Base-by-base conservation (phyloP, 495 filamentous ascomycete genomes). In the Lineolata rhizophorae region DNA sequence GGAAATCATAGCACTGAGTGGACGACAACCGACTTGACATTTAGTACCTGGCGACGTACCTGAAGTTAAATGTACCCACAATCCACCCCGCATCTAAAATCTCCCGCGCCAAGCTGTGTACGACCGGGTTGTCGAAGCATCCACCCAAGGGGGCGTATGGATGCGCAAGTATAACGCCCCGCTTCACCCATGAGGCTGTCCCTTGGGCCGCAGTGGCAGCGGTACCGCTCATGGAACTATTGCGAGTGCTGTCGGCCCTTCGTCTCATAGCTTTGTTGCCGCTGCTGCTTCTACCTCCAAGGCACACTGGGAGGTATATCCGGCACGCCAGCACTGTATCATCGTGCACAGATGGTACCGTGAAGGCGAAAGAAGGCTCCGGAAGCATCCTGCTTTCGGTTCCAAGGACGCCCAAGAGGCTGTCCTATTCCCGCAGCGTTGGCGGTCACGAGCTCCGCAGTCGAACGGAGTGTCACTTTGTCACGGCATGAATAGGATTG, bases 41-140 rank as follows among this genome's bases (percentile, higher is more conserved):
- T 29, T 38, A 29, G 17, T 18, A 10, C 9, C 15, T 17, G 14
- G 19, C 6, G 9, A 30, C 45, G 13, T 51, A 91, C 83, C 83
- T 68, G 42, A 94, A 93, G 46, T 97, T 94, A 50, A 95, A 94
- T 1, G 80, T 91, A 4, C 62, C 76, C 12, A 94, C 79, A 2
- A 90, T 50, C 43, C 64, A 85, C 12, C 77, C 81, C 16, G 57
- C 45, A 3, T 58, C 50, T 4, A 91, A 48, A 16, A 93, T 57
- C 34, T 72, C 70, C 2, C 49, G 48, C 1, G 64, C 65, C 9
- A 77, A 48, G 15, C 66, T 54, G 19, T 64, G 53, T 10, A 97
- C 78, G 14, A 90, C 61, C 0, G 63, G 62, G 40, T 95, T 82
- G 47, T 94, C 76, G 48, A 70, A 85, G 54, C 58, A 73, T 3